Evolutionary conservation across 768 basidiomycete genomes (phyloP), one percentile per base, ranked within the genome.

Genomic region (Psilocybe cubensis): DNA sequence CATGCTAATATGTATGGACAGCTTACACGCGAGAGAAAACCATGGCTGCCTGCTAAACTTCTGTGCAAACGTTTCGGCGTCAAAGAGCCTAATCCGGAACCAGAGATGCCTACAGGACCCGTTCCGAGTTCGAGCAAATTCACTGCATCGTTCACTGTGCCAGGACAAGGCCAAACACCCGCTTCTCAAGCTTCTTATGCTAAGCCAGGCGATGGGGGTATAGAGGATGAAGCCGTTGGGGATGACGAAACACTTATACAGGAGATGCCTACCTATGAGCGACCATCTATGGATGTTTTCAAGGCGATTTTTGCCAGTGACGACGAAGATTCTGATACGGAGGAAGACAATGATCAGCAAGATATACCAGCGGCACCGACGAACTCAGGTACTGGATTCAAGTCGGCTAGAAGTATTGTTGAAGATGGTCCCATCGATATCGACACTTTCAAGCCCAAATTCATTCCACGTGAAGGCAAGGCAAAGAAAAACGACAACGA

Each of bases 261-360:
- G 33, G 94, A 96, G 66, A 94, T 87, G 5, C 77, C 98, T 61
- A 95, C 91, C 0, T 96, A 98, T 70, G 79, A 91, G 64, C 83
- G 91, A 35, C 96, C 97, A 2, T 77, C 87, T 5, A 92, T 94
- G 82, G 91, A 94, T 66, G 86, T 98, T 42, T 99, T 98, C 80
- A 97, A 96, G 70, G 95, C 96, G 3, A 98, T 99, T 58, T 99
- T 99, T 69, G 96, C 94, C 10, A 94, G 92, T 72, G 93, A 94
- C 58, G 92, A 94, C 43, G 94, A 96, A 65, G 91, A 92, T 31
- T 88, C 86, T 17, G 91, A 87, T n/a, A n/a, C n/a, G n/a, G n/a
- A n/a, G 8, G 87, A 87, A 2, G 92, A 94, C 3, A 81, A 63
- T 10, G 41, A 18, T 28, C 24, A 53, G 1, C 76, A 75, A 18